phyloP scores from a whole-genome alignment of 129 eudicot species.

The Erigeron canadensis region DNA sequence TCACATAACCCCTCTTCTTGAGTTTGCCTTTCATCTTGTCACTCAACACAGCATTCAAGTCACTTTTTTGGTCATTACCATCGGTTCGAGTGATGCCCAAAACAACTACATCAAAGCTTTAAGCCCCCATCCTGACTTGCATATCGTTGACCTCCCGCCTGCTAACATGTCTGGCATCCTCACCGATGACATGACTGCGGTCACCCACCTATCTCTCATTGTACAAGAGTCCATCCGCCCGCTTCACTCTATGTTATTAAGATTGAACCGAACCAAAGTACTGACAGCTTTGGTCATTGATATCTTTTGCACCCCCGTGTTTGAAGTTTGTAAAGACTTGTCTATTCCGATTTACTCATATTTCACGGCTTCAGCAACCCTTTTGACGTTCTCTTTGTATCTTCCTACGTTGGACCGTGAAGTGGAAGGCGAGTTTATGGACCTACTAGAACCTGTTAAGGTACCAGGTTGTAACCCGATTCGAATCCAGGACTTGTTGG shows the following conservation, averaged over 20 bases:
- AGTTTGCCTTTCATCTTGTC: constrained; percentile 42
- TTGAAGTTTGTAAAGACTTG: constrained; percentile 32
- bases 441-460: constrained; percentile 32
- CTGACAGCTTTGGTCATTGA: constrained; percentile 41
- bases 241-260: constrained; percentile 22
- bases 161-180: constrained; percentile 31
- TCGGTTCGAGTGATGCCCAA: constrained; percentile 30
- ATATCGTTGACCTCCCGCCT: constrained; percentile 42
- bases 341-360: constrained; percentile 40
- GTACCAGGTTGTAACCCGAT: constrained; percentile 50
- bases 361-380: constrained; percentile 32
- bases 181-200: constrained; percentile 1
- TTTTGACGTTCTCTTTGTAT: constrained; percentile 37
- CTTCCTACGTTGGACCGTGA: constrained; percentile 40
- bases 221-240: constrained; percentile 40
- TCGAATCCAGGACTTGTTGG: constrained; percentile 32
- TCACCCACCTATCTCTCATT: constrained; percentile 20
- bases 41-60: constrained; percentile 34
- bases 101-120: constrained; percentile 26
- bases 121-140: constrained; percentile 31
- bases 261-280: constrained; percentile 19
- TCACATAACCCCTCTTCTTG: constrained; percentile 48
- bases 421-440: constrained; percentile 47
- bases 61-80: constrained; percentile 46
- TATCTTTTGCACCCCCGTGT: constrained; percentile 40